Evolutionary conservation across 768 basidiomycete species (phyloP), one percentile per base, ranked within the genome.

Genomic region (Suillus fuscotomentosus): DNA sequence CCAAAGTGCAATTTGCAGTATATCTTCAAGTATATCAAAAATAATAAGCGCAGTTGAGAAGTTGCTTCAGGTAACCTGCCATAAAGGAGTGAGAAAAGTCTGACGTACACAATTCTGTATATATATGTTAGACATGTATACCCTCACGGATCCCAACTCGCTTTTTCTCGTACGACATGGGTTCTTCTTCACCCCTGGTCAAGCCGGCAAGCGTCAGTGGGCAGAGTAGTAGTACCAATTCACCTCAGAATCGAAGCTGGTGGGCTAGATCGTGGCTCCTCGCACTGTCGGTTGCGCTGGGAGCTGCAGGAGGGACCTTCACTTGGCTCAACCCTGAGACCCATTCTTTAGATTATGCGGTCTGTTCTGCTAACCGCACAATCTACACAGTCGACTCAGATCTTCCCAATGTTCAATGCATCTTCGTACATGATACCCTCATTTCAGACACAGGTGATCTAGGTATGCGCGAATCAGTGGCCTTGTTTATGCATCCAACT

Each of bases 331-430:
- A 24, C 31, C 41, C 17, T 20, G 24, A 31, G 42, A 42, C 57
- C 15, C 65, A 60, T 61, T 48, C 61, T 24, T 59, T 31, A 14
- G 71, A 71, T 72, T 91, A 91, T 69, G 80, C 82, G 4, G 67
- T 92, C n/a, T 93, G 89, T 70, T 83, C 89, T 0, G 69, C 70
- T 1, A 69, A 73, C 1, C 69, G 73, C 27, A 82, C 77, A 48
- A 87, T 94, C 45, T 92, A 92, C 72, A 93, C 92, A 1, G 91
- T 93, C 0, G 86, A 91, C 67, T 71, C 80, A 10, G 60, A 68
- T 2, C 71, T 72, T 10, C 85, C 87, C 9, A 78, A 72, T 41
- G 88, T 84, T 3, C 81, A 89, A 68, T 92, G 90, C 66, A 77
- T 92, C n/a, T 76, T 84, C 42, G 79, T 91, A 13, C 78, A 75